These are phyloP conservation scores for Arachis monticola DNA, from an alignment of 331 rosid species.

Conservation along the genomic window DNA sequence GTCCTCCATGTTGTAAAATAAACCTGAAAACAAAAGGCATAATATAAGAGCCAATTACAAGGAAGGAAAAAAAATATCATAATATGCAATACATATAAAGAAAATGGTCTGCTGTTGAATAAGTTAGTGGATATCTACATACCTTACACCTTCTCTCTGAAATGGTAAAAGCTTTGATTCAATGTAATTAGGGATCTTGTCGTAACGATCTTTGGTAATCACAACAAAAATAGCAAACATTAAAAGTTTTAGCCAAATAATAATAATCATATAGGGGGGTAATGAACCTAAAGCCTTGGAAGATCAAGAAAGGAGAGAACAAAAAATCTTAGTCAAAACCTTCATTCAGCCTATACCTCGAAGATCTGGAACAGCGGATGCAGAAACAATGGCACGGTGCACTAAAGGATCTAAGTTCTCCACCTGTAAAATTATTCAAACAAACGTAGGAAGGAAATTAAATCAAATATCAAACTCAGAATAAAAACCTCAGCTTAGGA, in stretches of 20 bases:
- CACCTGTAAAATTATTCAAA: constrained; percentile 56
- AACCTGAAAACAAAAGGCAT: constrained; percentile 60
- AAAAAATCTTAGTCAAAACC: constrained; percentile 19
- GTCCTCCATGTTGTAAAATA: constrained; percentile 90
- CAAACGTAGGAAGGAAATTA: constrained; percentile 34
- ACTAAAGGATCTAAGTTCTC: constrained; percentile 78
- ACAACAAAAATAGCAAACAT: constrained; percentile 29
- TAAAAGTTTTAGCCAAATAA: constrained; percentile 12
- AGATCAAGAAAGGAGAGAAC: constrained; percentile 16
- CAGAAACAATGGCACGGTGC: constrained; percentile 73
- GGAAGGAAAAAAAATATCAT: no score
- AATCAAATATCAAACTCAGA: constrained; percentile 9
- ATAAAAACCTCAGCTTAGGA: constrained; percentile 9
- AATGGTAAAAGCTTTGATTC: constrained; percentile 91
- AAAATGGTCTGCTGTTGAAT: constrained; percentile 10
- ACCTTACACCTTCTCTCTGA: constrained; percentile 98
- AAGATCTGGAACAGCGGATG: constrained; percentile 76
- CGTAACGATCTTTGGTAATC: constrained; percentile 59
- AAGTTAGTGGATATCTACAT: constrained; percentile 41
- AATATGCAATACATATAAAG: constrained; percentile 23
- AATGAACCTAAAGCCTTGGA: constrained; percentile 11
- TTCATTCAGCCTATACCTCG: constrained; percentile 55
- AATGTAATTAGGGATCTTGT: constrained; percentile 66
- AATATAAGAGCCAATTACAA: constrained; percentile 10
- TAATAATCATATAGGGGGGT: neutral